Conservation (phyloP, 148 eudicot species). For the Gaultheria prostrata region DNA sequence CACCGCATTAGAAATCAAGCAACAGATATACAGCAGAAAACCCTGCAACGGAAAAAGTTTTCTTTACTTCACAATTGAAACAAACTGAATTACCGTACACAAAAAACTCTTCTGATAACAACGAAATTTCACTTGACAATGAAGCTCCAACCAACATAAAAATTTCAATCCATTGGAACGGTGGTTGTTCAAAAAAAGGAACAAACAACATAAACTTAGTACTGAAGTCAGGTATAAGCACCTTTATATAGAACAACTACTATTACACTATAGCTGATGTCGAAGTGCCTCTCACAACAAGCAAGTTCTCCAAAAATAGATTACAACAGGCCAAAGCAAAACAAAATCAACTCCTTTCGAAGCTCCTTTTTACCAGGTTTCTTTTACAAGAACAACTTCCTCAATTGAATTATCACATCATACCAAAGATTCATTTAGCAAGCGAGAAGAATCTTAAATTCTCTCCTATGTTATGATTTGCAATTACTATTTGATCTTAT, state of each 20-base stretch:
- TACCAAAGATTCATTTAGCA: not conserved
- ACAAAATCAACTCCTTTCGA: not conserved
- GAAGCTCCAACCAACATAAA: not conserved
- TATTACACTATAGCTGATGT: not conserved
- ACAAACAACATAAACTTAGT: not conserved
- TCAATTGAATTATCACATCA: not conserved
- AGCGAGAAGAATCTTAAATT: not conserved
- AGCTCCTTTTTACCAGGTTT: too few relatives aligned
- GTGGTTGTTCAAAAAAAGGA: not conserved
- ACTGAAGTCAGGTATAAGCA: conserved; percentile 8
- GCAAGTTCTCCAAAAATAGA: not conserved
- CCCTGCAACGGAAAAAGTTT: conserved; percentile 2
- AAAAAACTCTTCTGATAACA: not conserved
- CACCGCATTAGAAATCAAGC: not conserved
- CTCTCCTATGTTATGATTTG: not conserved
- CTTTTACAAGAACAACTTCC: not conserved
- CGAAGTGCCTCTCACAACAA: conserved; percentile 7
- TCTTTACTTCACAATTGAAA: not conserved
- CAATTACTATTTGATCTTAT: not conserved
- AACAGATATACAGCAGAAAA: not conserved
- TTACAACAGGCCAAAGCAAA: not conserved
- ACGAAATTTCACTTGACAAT: not conserved
- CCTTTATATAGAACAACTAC: not conserved
- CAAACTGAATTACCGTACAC: not conserved
- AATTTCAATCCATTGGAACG: not conserved